Evolutionary conservation across 2,329 filamentous ascomycete genomes (phyloP).

Genomic region (Celoporthe dispersa): DNA sequence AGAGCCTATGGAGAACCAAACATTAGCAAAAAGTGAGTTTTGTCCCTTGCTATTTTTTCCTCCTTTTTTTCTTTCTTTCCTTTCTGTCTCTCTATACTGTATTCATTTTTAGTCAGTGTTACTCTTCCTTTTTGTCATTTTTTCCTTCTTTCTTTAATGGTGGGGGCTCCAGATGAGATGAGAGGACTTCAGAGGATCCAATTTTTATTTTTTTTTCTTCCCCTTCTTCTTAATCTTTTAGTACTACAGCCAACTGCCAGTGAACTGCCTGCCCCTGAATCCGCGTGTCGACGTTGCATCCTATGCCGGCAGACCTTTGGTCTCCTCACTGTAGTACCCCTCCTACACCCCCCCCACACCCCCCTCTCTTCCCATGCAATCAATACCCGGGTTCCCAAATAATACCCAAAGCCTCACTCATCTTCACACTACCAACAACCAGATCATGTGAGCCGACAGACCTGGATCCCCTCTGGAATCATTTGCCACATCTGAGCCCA

Average conservation of each 20-base stretch:
- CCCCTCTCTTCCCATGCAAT: background rate
- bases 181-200: background rate
- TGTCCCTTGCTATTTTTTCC: too few species aligned
- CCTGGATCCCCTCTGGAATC: background rate
- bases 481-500: background rate
- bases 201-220: background rate
- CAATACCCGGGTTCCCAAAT: background rate
- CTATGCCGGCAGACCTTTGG: constrained; percentile 9
- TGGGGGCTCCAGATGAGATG: background rate
- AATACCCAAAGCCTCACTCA: background rate
- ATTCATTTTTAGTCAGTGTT: too few species aligned
- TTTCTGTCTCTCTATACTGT: too few species aligned
- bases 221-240: too few species aligned
- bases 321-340: background rate
- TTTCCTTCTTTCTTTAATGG: too few species aligned
- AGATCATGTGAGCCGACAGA: background rate
- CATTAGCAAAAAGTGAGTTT: too few species aligned
- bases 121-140: too few species aligned
- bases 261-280: background rate
- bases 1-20: too few species aligned
- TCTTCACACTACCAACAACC: background rate
- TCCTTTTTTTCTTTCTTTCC: too few species aligned
- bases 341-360: too few species aligned
- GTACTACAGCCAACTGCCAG: background rate
- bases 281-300: constrained; percentile 16